Evolutionary conservation across 768 basidiomycete species (phyloP), one percentile per base, ranked within the genome.

Genomic region (Astraeus odoratus): DNA sequence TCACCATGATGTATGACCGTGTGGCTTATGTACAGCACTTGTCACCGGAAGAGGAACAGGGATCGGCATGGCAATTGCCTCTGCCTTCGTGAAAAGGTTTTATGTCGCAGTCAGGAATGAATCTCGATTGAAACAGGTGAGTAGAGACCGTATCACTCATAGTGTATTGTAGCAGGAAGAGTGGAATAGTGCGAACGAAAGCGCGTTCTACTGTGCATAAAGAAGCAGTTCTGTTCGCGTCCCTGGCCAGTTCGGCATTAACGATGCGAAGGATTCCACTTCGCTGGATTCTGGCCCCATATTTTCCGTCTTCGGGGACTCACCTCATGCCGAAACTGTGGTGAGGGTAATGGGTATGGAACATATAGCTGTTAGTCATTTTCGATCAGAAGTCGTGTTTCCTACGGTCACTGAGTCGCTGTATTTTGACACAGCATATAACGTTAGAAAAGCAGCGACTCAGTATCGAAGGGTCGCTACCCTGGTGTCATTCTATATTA

Each of bases 101-200:
- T 92, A 93, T 66, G 91, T 94, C 52, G 89, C 91, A 12, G 82
- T 86, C 9, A 73, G 91, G 44, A 92, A 90, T 59, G 86, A 88
- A 67, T 60, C 70, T 16, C 83, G 83, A 54, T 72, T 94, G 46
- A 79, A 84, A 66, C 77, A 85, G 73, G 86, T 83, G 45, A 24
- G 37, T 42, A 73, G 40, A 20, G 9, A 39, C 18, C 5, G 10
- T 42, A 25, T 12, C 4, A 19, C 4, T 16, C 9, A 36, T 20
- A 18, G 33, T n/a, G 5, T 92, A 54, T 13, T 5, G 34, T 35
- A 31, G 89, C 53, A 79, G 77, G 67, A 78, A 8, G 67, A 3
- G 76, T 71, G 15, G 76, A 79, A 31, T 71, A 92, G 51, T 86
- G 79, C 60, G 71, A 76, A 47, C 59, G 65, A 92, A 68, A 80